Base-by-base conservation (phyloP, 495 filamentous ascomycete species). In the Penicillium soppii region DNA sequence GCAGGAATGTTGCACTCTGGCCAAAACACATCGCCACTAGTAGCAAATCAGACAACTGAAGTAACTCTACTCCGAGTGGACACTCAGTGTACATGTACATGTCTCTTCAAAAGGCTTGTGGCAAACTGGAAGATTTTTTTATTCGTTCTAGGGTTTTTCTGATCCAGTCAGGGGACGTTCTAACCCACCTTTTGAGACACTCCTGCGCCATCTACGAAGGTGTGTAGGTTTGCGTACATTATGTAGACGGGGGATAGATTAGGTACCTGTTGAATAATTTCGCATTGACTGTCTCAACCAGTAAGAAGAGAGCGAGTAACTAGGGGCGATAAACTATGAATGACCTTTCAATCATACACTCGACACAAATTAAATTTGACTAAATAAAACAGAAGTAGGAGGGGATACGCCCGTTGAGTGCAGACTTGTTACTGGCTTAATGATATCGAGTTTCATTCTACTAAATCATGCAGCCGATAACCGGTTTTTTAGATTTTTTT, bases 1-100 rank as follows among this genome's bases (percentile, higher is more conserved):
- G 46, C 10, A 29, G 22, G 35, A 40, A 22, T 48, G 46, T 49
- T 49, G 35, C 46, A 49, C 46, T 48, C 23, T 30, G 35, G 7
- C 29, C 40, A 27, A 40, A 40, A 40, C 36, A 29, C 2, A 40
- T 48, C 33, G 23, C 33, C 44, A 38, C 44, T 30, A 22, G 29
- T 35, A 30, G 45, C 45, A 39, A 48, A 40, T 30, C 45, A 37
- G 5, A 12, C 5, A 32, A 32, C 29, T 12, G 3, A 7, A 32
- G 29, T 12, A 27, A 27, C 5, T 29, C 9, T 19, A 8, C 27
- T 45, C 43, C 29, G 43, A n/a, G 22, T 22, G 38, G 22, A 23
- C 15, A 17, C 13, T 32, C 35, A 17, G 35, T 5, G 22, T n/a
- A 17, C 20, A 13, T 27, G 22, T 43, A 43, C 41, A 43, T 30